Base-by-base conservation (phyloP, 176 grass and related monocot species). In the Eremochloa ophiuroides region DNA sequence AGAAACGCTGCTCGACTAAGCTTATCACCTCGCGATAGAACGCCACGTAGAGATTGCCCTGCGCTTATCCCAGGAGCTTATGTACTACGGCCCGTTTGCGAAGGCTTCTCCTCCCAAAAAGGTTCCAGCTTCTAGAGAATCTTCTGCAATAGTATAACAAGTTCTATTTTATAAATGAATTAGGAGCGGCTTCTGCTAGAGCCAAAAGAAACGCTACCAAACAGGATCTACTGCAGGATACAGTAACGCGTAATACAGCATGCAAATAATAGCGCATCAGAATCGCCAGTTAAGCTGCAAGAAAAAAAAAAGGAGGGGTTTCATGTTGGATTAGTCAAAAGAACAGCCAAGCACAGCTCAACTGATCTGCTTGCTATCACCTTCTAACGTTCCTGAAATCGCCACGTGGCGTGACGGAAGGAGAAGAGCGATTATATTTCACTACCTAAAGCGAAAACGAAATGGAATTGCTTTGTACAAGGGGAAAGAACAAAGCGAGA, bases 401-500 rank as follows among this genome's bases (percentile, higher is more conserved):
- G 56, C 55, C 77, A 82, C 82, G 64, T 72, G 82, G 39, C n/a
- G 7, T 41, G 14, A 28, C 10, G 10, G 34, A 75, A 82, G 9
- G 44, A 81, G 10, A 59, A 28, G 12, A 68, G n/a, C 37, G 69
- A 80, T 43, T 62, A 10, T 9, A 10, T 23, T 56, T 56, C 51
- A 56, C 51, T 28, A 34, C 30, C 63, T 25, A 75, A 89, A 89
- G 83, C 20, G 63, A 69, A 62, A 75, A 82, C 39, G 41, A 42
- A 70, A 85, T 63, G 34, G 71, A 76, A 47, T 82, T 72, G 78
- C 82, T 89, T 89, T 59, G 35, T 1, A 77, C 48, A 85, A 83
- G 71, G 51, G 77, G 71, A 55, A 89, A 75, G 87, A 89, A 89
- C 78, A 89, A 88, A 89, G 42, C 77, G 65, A 66, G 20, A 58